Evolutionary conservation across 202 grass and related monocot genomes (phyloP).

Genomic region (Alloteropsis angusta): DNA sequence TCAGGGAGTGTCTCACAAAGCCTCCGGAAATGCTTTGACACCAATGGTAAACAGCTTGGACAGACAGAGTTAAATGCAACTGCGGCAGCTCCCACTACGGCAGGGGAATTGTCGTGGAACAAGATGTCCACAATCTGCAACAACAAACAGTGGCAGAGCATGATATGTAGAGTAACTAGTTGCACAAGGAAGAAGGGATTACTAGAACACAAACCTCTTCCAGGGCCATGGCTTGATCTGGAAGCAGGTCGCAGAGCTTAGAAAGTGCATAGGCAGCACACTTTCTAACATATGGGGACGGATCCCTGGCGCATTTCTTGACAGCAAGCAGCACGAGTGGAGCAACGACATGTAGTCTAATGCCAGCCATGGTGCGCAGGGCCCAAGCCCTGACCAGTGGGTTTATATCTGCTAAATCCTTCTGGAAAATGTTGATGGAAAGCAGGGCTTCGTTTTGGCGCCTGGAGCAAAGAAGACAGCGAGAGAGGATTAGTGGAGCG

Average conservation of each 20-base stretch:
- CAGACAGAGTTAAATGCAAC: conserved; percentile 69
- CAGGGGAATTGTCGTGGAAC: conserved; percentile 65
- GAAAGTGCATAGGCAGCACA: conserved; percentile 78
- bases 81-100: conserved; percentile 65
- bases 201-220: conserved; percentile 45
- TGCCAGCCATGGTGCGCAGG: conserved; percentile 86
- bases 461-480: conserved; percentile 25
- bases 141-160: background rate
- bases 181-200: background rate
- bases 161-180: background rate
- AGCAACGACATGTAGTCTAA: conserved; percentile 70
- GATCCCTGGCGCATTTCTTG: conserved; percentile 85
- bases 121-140: conserved; percentile 70
- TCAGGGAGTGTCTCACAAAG: conserved; percentile 78
- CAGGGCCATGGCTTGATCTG: conserved; percentile 54
- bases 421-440: conserved; percentile 96
- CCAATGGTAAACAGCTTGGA: conserved; percentile 46
- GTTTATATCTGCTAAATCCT: conserved; percentile 90
- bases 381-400: conserved; percentile 87
- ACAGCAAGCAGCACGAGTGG: conserved; percentile 69
- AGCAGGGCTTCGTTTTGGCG: conserved; percentile 92
- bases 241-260: conserved; percentile 74
- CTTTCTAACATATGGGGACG: conserved; percentile 81
- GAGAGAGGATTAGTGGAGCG: background rate
- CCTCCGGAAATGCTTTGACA: conserved; percentile 64